phyloP scores from a whole-genome alignment of 805 yeast species.

The Saccharomycopsis oosterbeekiorum region DNA sequence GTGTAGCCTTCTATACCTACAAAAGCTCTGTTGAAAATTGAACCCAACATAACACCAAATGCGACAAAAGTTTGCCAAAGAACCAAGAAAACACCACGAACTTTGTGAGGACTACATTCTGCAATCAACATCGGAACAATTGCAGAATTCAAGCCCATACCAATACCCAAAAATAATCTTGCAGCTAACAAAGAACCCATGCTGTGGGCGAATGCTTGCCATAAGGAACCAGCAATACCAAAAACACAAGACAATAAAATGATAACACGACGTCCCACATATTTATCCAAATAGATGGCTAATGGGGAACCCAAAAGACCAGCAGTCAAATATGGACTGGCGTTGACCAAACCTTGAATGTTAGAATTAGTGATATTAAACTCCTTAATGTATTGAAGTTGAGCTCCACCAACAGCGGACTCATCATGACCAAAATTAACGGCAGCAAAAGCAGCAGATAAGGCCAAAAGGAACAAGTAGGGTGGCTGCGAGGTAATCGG shows the following conservation, averaged over 20 bases:
- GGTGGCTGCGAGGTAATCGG: slow-evolving; percentile 39
- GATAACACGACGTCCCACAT: slow-evolving; percentile 49
- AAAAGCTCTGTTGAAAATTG: slow-evolving; percentile 48
- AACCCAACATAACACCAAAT: slow-evolving; percentile 60
- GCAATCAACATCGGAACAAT: slow-evolving; percentile 61
- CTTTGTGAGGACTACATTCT: slow-evolving; percentile 45
- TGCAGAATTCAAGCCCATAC: slow-evolving; percentile 57
- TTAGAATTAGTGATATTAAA: slow-evolving; percentile 34
- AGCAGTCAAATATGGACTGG: slow-evolving; percentile 57
- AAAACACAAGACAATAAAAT: slow-evolving; percentile 48
- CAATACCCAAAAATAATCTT: slow-evolving; percentile 51
- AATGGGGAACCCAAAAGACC: slow-evolving; percentile 48
- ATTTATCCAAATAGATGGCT: slow-evolving; percentile 41
- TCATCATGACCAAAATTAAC: slow-evolving; percentile 71
- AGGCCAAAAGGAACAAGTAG: slow-evolving; percentile 49
- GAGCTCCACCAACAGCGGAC: slow-evolving; percentile 61
- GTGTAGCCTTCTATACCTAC: slow-evolving; percentile 35
- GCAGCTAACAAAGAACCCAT: slow-evolving; percentile 55
- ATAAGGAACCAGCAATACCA: slow-evolving; percentile 49
- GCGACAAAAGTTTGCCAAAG: slow-evolving; percentile 70
- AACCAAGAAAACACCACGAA: slow-evolving; percentile 59
- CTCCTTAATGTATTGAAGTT: slow-evolving; percentile 38
- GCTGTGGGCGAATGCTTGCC: slow-evolving; percentile 53
- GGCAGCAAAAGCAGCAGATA: slow-evolving; percentile 44
- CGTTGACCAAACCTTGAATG: slow-evolving; percentile 50